Conservation (phyloP, 192 early-diverging fungal species). For the Diversispora epigaea region DNA sequence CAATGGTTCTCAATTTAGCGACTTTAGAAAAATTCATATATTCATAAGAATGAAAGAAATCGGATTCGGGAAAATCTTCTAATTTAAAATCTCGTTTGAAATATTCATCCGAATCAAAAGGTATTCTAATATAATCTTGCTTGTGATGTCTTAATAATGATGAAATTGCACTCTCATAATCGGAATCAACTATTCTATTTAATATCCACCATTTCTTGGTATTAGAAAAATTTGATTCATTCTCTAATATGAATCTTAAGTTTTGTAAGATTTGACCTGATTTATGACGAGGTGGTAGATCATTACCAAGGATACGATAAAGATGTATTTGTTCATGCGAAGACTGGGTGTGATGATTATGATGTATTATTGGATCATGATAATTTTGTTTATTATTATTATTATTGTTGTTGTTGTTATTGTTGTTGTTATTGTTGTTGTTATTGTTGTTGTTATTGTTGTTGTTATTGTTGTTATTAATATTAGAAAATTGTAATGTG, state of each 20-base stretch:
- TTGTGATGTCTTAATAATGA: slow-evolving; percentile 48
- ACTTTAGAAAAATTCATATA: slow-evolving; percentile 57
- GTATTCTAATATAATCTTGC: slow-evolving; percentile 57
- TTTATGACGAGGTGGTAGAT: slow-evolving; percentile 62
- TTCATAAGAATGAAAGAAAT: slow-evolving; percentile 64
- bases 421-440: no score
- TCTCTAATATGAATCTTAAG: slow-evolving; percentile 59
- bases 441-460: no score
- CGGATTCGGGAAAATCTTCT: slow-evolving; percentile 61
- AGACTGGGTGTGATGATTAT: no score
- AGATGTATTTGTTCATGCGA: slow-evolving; percentile 43
- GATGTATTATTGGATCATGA: no score
- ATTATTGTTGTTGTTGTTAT: no score
- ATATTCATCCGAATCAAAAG: slow-evolving; percentile 56
- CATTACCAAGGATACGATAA: slow-evolving; percentile 63
- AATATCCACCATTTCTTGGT: slow-evolving; percentile 60
- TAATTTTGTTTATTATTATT: no score
- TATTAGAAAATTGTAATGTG: no score
- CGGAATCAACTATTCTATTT: slow-evolving; percentile 57
- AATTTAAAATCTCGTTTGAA: slow-evolving; percentile 56
- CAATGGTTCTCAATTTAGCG: slow-evolving; percentile 55
- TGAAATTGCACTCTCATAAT: slow-evolving; percentile 54
- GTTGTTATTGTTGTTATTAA: no score
- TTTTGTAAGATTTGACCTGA: slow-evolving; percentile 61
- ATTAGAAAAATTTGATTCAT: slow-evolving; percentile 56